A percentile compares a stretch with the other conserved stretches of the same genome.
Conservation (phyloP, 2,329 filamentous ascomycete genomes). For the Coniochaeta sp. region DNA sequence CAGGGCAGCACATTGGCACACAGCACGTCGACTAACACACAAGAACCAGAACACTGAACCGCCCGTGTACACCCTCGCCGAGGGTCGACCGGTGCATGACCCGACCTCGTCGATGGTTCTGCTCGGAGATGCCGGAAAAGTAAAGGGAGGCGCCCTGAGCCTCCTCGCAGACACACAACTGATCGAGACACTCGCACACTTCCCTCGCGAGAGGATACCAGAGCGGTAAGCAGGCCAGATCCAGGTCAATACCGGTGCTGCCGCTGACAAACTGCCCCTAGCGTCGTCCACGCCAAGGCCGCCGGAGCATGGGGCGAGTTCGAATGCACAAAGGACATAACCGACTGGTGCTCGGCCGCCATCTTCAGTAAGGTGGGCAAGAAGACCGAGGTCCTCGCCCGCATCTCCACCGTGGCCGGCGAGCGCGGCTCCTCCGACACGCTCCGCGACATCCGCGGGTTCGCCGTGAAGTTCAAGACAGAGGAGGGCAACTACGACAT, state of each 20-base stretch:
- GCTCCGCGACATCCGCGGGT: conserved; percentile 57
- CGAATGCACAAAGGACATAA: conserved; percentile 52
- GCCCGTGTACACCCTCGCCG: neutral
- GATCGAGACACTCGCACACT: conserved; percentile 3
- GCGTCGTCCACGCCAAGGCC: conserved; percentile 25
- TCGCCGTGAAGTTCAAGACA: conserved; percentile 56
- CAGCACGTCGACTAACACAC: neutral
- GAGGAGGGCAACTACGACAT: conserved; percentile 60
- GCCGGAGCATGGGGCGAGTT: conserved; percentile 48
- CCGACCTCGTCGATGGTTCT: neutral
- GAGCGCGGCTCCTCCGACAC: conserved; percentile 38
- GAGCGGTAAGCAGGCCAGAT: neutral
- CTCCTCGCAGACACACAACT: neutral
- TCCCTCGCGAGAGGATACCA: neutral
- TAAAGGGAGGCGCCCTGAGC: neutral
- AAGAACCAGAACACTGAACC: neutral
- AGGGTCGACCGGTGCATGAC: neutral
- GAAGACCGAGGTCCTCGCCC: conserved; percentile 45
- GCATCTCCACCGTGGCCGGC: conserved; percentile 39
- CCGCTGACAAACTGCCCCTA: neutral
- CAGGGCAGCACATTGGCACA: too few species aligned
- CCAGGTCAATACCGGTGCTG: neutral
- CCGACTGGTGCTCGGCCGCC: conserved; percentile 45
- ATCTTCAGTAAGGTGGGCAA: conserved; percentile 48
- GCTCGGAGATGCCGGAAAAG: neutral